Evolutionary conservation across 1,284 basidiomycete species (phyloP).

Genomic region (Phlebopus sp.): DNA sequence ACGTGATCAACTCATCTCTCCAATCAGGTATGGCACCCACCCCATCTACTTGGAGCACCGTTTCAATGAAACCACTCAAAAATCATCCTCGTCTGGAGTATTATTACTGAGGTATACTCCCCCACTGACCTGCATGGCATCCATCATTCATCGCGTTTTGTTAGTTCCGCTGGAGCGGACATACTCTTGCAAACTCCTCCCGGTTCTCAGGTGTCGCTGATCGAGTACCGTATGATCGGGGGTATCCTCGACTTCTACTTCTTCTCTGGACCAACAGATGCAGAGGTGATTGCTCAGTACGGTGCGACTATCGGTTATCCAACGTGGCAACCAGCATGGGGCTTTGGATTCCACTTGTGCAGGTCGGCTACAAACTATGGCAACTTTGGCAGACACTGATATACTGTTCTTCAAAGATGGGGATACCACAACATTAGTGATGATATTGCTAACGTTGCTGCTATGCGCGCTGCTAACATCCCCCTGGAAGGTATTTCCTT

Average conservation of each 20-base stretch:
- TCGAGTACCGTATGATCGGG: constrained; percentile 59
- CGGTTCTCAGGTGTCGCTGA: constrained; percentile 43
- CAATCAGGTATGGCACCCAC: constrained; percentile 55
- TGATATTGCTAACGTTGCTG: constrained; percentile 44
- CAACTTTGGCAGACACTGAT: not conserved
- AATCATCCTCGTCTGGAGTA: constrained; percentile 58
- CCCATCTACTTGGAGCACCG: constrained; percentile 62
- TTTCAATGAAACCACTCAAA: constrained; percentile 42
- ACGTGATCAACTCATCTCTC: constrained; percentile 6
- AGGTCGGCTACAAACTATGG: constrained; percentile 33
- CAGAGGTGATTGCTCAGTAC: constrained; percentile 63
- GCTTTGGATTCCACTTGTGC: constrained; percentile 66
- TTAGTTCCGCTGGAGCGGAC: constrained; percentile 54
- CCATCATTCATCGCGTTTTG: not conserved
- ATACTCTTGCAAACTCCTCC: constrained; percentile 55
- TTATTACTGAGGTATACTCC: constrained; percentile 51
- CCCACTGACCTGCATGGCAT: not conserved
- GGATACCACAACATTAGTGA: constrained; percentile 46
- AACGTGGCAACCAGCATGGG: constrained; percentile 61
- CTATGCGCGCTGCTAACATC: constrained; percentile 55
- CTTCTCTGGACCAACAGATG: constrained; percentile 58
- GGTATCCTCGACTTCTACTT: constrained; percentile 67
- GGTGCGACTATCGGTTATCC: constrained; percentile 53
- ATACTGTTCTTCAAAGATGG: constrained; percentile 37
- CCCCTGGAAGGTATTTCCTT: constrained; percentile 53